Conservation (phyloP, 306 rosid genomes). For the Dalbergia cochinchinensis region DNA sequence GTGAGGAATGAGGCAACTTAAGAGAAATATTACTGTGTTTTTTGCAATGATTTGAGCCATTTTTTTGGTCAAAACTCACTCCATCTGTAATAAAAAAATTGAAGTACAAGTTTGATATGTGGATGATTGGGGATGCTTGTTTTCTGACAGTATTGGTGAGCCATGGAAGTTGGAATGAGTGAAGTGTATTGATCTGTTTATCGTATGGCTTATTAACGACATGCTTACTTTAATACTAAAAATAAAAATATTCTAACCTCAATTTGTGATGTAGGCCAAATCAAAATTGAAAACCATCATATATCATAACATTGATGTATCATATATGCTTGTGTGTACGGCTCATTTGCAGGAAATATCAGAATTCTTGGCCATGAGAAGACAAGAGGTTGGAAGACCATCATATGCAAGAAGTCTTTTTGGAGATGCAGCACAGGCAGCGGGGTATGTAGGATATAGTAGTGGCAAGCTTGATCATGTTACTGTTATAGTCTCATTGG, state of each 20-base stretch:
- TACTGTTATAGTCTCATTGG: conserved; percentile 72
- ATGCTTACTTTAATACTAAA: not conserved
- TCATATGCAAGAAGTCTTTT: conserved; percentile 70
- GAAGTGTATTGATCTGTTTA: conserved; percentile 24
- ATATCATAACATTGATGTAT: too few relatives aligned
- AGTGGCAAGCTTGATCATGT: conserved; percentile 85
- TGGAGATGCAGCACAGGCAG: conserved; percentile 72
- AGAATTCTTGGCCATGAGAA: conserved; percentile 63
- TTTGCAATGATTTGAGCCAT: not conserved
- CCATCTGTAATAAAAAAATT: not conserved
- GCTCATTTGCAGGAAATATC: conserved; percentile 67
- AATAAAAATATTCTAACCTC: not conserved
- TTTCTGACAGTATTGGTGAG: conserved; percentile 10
- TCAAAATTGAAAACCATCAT: too few relatives aligned
- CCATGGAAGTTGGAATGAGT: conserved; percentile 15
- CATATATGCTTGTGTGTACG: conserved; percentile 3
- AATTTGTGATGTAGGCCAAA: conserved; percentile 58
- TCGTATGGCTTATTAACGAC: not conserved
- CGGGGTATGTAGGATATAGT: conserved; percentile 65
- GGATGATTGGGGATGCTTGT: conserved; percentile 14
- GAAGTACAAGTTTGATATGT: not conserved
- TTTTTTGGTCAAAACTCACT: not conserved
- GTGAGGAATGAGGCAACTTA: conserved; percentile 4
- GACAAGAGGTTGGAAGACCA: conserved; percentile 75
- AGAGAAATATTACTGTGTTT: conserved; percentile 26